Conservation (phyloP, 352 stramenopile genomes). For the Phytopythium kandeliae region DNA sequence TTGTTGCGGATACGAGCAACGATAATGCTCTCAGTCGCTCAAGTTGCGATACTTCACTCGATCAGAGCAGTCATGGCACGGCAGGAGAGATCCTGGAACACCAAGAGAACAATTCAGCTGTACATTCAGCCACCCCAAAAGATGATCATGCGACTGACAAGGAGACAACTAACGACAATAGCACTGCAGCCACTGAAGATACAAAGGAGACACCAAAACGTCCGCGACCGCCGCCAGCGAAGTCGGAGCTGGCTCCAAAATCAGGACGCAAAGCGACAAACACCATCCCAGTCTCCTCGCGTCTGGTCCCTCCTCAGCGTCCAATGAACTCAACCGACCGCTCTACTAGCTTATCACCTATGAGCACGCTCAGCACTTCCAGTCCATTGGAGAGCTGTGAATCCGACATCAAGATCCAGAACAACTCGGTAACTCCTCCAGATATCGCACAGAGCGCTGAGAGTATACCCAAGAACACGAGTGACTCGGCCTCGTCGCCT, state of each 20-base stretch:
- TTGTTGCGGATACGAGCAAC: not conserved
- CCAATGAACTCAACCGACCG: no score
- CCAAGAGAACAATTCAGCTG: not conserved
- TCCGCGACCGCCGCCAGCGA: conserved; percentile 1
- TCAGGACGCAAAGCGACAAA: not conserved
- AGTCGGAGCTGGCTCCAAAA: not conserved
- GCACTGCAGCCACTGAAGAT: not conserved
- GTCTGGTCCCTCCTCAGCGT: not conserved
- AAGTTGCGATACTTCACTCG: not conserved
- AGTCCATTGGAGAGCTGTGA: no score
- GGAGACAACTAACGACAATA: no score
- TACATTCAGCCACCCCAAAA: no score
- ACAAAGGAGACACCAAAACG: not conserved
- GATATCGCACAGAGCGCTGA: not conserved
- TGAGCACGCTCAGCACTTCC: no score
- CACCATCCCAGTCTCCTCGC: not conserved
- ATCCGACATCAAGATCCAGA: not conserved
- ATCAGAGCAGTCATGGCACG: not conserved
- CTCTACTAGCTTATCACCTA: not conserved
- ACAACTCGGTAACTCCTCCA: no score
- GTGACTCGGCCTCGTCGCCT: not conserved
- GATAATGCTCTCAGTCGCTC: no score
- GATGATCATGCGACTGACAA: no score
- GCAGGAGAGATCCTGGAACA: no score
- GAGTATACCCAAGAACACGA: not conserved